Percentiles rank a stretch among this genome's conserved stretches.
These are phyloP conservation scores for Cyclotella baltica DNA, from an alignment of 108 stramenopile species.

Conservation along the genomic window DNA sequence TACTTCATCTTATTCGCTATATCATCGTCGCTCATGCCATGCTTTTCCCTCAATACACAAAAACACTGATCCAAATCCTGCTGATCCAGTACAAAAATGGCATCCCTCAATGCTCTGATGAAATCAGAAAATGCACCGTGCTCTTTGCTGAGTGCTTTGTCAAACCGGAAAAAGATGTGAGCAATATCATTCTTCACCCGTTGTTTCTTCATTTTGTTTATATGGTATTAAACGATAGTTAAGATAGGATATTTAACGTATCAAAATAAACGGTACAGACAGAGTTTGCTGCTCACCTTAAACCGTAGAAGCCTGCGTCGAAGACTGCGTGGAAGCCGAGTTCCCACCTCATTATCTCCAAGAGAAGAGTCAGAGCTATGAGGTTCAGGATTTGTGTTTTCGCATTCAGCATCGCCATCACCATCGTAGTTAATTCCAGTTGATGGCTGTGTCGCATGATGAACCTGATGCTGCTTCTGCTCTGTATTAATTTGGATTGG, in stretches of 20 bases:
- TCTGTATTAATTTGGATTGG: slow-evolving; percentile 7
- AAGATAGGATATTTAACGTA: neutral
- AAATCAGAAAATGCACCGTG: slow-evolving; percentile 18
- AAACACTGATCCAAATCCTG: slow-evolving; percentile 19
- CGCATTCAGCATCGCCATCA: neutral
- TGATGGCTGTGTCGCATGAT: neutral
- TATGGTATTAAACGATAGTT: neutral
- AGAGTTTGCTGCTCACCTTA: neutral
- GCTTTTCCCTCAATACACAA: slow-evolving; percentile 12
- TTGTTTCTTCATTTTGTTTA: too few relatives aligned
- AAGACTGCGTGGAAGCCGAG: neutral
- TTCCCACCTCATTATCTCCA: neutral
- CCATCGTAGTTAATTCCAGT: too few relatives aligned
- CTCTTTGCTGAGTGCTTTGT: slow-evolving; percentile 17
- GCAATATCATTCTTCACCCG: slow-evolving; percentile 21
- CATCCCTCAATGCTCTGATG: slow-evolving; percentile 21
- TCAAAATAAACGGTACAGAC: neutral
- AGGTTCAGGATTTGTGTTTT: neutral
- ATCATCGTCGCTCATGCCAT: neutral
- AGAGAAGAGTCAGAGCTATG: neutral
- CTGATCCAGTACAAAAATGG: slow-evolving; percentile 19
- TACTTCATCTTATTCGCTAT: slow-evolving; percentile 8
- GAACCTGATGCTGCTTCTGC: neutral
- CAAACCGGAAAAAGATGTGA: slow-evolving; percentile 23
- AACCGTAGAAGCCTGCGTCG: neutral